Conservation (phyloP, 2,329 filamentous ascomycete species). For the Arthrobotrys sinensis region DNA sequence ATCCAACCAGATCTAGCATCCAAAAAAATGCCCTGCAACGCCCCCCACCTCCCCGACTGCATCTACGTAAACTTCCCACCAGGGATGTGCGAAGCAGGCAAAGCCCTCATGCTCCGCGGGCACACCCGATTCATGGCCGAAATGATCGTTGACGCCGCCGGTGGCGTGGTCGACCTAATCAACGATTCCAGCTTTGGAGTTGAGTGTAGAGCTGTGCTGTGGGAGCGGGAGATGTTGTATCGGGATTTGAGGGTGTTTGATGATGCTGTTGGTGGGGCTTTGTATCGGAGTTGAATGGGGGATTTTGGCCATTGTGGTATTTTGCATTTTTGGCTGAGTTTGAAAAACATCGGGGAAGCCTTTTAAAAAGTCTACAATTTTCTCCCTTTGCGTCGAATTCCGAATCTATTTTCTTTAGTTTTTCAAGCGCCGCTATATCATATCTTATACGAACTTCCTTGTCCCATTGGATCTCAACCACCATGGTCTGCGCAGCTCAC, state of each 20-base stretch:
- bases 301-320: too few relatives aligned
- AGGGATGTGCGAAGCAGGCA: background rate
- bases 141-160: background rate
- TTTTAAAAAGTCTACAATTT: too few relatives aligned
- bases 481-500: conserved; percentile 33
- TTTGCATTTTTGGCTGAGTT: too few relatives aligned
- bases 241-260: background rate
- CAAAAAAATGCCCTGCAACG: conserved; percentile 14
- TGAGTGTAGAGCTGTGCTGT: background rate
- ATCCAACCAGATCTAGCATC: too few relatives aligned
- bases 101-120: conserved; percentile 1
- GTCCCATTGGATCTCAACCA: background rate
- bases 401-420: too few relatives aligned
- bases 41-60: background rate
- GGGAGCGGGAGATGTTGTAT: background rate
- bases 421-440: too few relatives aligned
- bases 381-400: too few relatives aligned
- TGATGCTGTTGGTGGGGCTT: too few relatives aligned
- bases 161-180: background rate
- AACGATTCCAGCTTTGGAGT: background rate
- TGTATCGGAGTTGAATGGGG: too few relatives aligned
- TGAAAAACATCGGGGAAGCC: too few relatives aligned
- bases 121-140: background rate
- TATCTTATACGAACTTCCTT: too few relatives aligned
- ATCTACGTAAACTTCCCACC: background rate